phyloP scores from a whole-genome alignment of 345 rosid genomes.

The Eucalyptus sp. region DNA sequence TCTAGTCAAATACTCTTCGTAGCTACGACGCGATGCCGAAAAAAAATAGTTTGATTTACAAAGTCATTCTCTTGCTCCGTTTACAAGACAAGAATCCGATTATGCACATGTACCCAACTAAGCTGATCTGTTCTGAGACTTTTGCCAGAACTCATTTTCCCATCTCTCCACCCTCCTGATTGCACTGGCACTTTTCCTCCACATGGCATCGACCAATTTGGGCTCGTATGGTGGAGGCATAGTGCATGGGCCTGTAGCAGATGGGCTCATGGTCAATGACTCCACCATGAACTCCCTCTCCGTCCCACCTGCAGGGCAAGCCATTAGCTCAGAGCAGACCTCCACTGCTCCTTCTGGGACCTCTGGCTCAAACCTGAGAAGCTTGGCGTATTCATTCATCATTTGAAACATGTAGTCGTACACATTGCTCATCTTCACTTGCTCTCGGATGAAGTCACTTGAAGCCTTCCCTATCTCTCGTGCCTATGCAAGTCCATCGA shows the following conservation, averaged over 20 bases:
- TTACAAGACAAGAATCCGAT: background rate
- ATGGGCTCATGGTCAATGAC: slow-evolving; percentile 39
- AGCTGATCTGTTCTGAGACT: background rate
- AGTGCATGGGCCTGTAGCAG: slow-evolving; percentile 29
- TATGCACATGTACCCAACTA: background rate
- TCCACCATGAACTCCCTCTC: slow-evolving; percentile 38
- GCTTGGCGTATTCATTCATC: slow-evolving; percentile 59
- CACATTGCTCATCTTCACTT: slow-evolving; percentile 51
- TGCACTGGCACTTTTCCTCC: slow-evolving; percentile 20
- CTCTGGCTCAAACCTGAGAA: slow-evolving; percentile 32
- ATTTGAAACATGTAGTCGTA: slow-evolving; percentile 75
- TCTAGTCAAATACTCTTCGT: background rate
- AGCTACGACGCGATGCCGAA: background rate
- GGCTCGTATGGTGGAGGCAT: slow-evolving; percentile 56
- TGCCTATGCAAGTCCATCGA: slow-evolving; percentile 21
- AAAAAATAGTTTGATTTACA: background rate
- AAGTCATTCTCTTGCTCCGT: background rate
- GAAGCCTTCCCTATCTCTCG: slow-evolving; percentile 50
- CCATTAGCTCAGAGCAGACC: slow-evolving; percentile 47
- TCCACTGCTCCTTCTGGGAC: slow-evolving; percentile 36
- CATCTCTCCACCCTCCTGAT: slow-evolving; percentile 40
- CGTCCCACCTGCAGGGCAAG: slow-evolving; percentile 28
- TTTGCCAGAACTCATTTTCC: slow-evolving; percentile 43
- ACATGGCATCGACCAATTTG: slow-evolving; percentile 5
- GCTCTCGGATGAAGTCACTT: slow-evolving; percentile 40